A percentile compares a stretch with the other conserved stretches of the same genome.
phyloP scores from a whole-genome alignment of 1,284 basidiomycete genomes.

The Ustilago sp. region DNA sequence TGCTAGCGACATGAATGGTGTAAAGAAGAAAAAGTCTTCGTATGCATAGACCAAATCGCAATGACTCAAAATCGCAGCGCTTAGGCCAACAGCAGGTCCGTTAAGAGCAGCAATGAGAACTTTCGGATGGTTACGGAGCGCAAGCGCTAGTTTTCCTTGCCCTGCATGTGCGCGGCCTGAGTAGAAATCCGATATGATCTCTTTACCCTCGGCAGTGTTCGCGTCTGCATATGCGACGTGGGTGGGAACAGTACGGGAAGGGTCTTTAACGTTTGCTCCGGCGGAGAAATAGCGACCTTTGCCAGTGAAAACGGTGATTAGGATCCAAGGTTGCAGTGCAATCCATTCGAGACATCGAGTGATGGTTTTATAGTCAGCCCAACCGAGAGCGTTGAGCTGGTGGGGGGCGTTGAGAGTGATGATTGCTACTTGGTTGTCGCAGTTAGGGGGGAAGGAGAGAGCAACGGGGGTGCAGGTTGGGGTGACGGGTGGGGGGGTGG shows the following conservation, averaged over 20 bases:
- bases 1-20: constrained; percentile 54
- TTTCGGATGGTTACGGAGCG: constrained; percentile 41
- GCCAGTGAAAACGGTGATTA: constrained; percentile 54
- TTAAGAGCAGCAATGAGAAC: constrained; percentile 57
- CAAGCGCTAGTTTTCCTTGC: constrained; percentile 37
- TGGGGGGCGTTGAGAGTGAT: constrained; percentile 46
- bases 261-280: constrained; percentile 55
- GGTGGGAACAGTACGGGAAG: constrained; percentile 29
- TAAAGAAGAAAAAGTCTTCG: constrained; percentile 56
- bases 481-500: constrained; percentile 22
- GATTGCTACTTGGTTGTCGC: constrained; percentile 45
- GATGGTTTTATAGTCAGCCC: constrained; percentile 36
- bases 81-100: constrained; percentile 55
- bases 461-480: constrained; percentile 34
- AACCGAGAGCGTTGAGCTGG: constrained; percentile 49
- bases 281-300: constrained; percentile 56
- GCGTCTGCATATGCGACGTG: constrained; percentile 22
- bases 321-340: constrained; percentile 37
- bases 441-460: constrained; percentile 49
- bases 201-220: constrained; percentile 19
- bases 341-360: constrained; percentile 52
- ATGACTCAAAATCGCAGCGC: constrained; percentile 48
- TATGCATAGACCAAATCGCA: constrained; percentile 56
- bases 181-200: constrained; percentile 31
- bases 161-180: constrained; percentile 11